Percentiles rank a stretch among this genome's conserved stretches.
Conservation (phyloP, 371 early-diverging fungal species). For the Smittium culicis region DNA sequence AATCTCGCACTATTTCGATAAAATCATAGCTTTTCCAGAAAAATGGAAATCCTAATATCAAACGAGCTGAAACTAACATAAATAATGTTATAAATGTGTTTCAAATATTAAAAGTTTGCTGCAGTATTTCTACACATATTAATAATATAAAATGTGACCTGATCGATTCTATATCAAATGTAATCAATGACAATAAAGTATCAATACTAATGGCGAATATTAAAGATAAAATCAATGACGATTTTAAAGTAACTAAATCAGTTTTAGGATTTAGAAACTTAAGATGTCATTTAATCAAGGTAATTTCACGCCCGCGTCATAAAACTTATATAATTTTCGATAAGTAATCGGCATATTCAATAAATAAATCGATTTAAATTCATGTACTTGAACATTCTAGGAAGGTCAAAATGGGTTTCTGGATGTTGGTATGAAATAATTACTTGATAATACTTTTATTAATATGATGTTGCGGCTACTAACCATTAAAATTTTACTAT, state of each 20-base stretch:
- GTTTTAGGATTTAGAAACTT: constrained; percentile 67
- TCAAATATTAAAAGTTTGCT: constrained; percentile 38
- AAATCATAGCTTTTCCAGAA: constrained; percentile 34
- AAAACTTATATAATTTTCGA: neutral
- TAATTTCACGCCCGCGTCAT: constrained; percentile 8
- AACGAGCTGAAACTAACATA: constrained; percentile 51
- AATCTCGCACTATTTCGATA: too few species aligned
- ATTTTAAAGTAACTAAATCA: constrained; percentile 49
- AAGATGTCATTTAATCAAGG: constrained; percentile 68
- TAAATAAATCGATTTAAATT: neutral
- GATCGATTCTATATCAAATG: constrained; percentile 29
- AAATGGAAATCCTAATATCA: constrained; percentile 34
- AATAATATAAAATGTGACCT: constrained; percentile 26
- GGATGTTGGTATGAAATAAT: constrained; percentile 55
- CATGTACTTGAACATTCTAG: constrained; percentile 19
- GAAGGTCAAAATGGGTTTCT: constrained; percentile 73
- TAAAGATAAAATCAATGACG: constrained; percentile 44
- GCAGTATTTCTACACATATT: constrained; percentile 28
- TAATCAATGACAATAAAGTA: constrained; percentile 23
- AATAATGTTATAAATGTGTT: constrained; percentile 57
- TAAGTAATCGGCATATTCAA: neutral
- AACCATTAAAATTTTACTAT: constrained; percentile 20
- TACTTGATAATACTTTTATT: neutral
- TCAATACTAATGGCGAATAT: constrained; percentile 32
- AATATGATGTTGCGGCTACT: neutral